Base-by-base conservation (phyloP, 768 basidiomycete species). In the Mycena latifolia region DNA sequence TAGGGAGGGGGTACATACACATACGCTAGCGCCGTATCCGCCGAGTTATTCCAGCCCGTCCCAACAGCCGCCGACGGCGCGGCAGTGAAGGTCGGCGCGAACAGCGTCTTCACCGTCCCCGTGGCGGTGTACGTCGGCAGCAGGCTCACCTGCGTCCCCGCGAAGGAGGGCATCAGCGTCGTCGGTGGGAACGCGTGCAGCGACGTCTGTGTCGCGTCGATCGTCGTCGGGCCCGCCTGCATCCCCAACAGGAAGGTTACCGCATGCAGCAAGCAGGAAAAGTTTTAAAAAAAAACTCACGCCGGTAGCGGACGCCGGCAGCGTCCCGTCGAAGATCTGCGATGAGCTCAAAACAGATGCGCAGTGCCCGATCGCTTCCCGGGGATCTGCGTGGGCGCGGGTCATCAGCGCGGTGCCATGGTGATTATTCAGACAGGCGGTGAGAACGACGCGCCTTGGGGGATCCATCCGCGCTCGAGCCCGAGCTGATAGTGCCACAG, bases 401-500 rank as follows among this genome's bases (percentile, higher is more conserved):
- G 11, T 31, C 37, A 39, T 61, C 15, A 57, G 45, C 39, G 46
- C 46, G 37, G 48, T 27, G 31, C n/a, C n/a, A n/a, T n/a, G n/a
- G n/a, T n/a, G 35, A 39, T 22, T 39, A 55, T 29, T 43, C 28
- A 31, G n/a, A n/a, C n/a, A n/a, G 60, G 35, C 35, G 43, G 4
- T 27, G 60, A 45, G 59, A 85, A 76, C 5, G 14, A 79, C 77
- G 50, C 78, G 76, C 96, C 93, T 69, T 78, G 81, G 18, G 95
- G 95, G 74, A 97, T 88, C 92, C 93, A 98, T 10, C 95, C 95
- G 61, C 89, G 80, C 72, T 92, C 83, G 60, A 95, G 79, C n/a
- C 95, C 95, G 39, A 96, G 89, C 73, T 87, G 84, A 81, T 97
- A 98, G 58, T 93, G 89, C 95, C 96, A 97, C 69, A 92, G 86